Base-by-base conservation (phyloP, 345 rosid genomes). In the Cochlearia excelsa region DNA sequence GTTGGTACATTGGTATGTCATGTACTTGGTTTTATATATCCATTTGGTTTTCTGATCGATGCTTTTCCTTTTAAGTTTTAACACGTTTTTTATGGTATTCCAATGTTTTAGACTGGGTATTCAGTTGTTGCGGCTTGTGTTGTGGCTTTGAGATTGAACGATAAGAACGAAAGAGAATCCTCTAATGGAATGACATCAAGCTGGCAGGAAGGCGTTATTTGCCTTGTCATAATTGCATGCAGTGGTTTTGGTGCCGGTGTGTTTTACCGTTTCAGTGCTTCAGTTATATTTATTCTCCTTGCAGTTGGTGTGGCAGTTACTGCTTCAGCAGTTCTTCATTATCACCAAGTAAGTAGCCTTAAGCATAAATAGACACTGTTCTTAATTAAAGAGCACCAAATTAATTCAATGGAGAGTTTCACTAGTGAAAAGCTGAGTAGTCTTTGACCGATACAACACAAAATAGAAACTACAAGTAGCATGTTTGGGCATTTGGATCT, bases 101-200 rank as follows among this genome's bases (percentile, higher is more conserved):
- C 45, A 56, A 56, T 45, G 35, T 74, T 78, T 79, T 87, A 93
- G 99, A 93, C 96, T 29, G 96, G 97, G 54, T 93, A 93, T 66
- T 93, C 99, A 54, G 99, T 93, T 51, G 99, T 93, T 72, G 87
- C 97, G 38, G 96, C 97, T 34, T 87, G 88, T 62, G 85, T 93
- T 54, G 82, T 93, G 48, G 77, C 85, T 9, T 85, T 89, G 67
- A 89, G 95, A 35, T 78, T 83, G 88, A 80, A 84, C 50, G 95
- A 85, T 72, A 83, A 78, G 70, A 66, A 77, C 35, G 61, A 52
- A 40, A 77, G 63, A 71, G 77, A 61, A 56, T 62, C 55, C 76
- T 77, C 84, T 66, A 69, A 74, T 46, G 73, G 79, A 66, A 69
- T 83, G 83, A 67, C 68, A 57, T 81, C 96, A 50, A 68, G 77